Percentiles rank a stretch among this genome's conserved stretches.
Conservation (phyloP, 441 rosid species). For the Eruca vesicaria region DNA sequence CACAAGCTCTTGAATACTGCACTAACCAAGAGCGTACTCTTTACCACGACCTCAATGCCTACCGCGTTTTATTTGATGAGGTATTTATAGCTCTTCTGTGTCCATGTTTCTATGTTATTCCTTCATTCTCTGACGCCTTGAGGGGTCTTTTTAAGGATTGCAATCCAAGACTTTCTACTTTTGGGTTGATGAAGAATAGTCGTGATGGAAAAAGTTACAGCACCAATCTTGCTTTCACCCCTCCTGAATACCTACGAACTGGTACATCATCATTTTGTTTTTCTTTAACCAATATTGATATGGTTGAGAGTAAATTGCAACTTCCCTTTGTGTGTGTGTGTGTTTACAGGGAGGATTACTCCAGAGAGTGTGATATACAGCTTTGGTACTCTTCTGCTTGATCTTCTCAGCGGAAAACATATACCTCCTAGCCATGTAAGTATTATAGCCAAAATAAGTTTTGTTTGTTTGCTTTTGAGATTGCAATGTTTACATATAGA, state of each 20-base stretch:
- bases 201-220: conserved; percentile 70
- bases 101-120: neutral
- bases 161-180: conserved; percentile 65
- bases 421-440: conserved; percentile 94
- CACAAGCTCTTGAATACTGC: conserved; percentile 67
- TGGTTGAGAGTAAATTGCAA: conserved; percentile 15
- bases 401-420: conserved; percentile 89
- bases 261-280: conserved; percentile 34
- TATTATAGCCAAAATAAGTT: neutral
- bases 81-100: conserved; percentile 20
- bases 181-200: conserved; percentile 74
- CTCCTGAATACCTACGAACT: conserved; percentile 69
- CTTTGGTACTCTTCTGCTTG: conserved; percentile 89
- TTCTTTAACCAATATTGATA: neutral
- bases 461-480: neutral
- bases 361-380: conserved; percentile 92
- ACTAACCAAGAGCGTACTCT: conserved; percentile 55
- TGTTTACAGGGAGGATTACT: conserved; percentile 70
- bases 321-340: conserved; percentile 2
- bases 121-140: conserved; percentile 9
- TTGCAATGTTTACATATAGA: neutral
- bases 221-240: conserved; percentile 73
- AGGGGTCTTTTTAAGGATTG: conserved; percentile 41
- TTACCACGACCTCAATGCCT: conserved; percentile 66
- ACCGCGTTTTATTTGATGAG: conserved; percentile 60